phyloP scores from a whole-genome alignment of 768 basidiomycete species.

The Jaapia argillacea region DNA sequence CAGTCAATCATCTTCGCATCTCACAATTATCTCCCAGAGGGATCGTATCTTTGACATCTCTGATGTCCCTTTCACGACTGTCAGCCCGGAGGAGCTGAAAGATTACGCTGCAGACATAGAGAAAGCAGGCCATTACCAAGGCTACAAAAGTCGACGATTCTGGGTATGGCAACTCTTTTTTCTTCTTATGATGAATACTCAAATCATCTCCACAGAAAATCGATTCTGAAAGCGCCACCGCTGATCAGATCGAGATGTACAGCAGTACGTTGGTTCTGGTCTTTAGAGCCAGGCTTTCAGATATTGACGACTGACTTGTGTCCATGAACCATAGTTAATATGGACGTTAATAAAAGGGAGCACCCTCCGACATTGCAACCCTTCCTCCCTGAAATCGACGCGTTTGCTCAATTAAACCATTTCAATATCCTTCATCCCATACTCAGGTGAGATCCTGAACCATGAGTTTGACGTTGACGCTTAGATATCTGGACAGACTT shows the following conservation, averaged over 20 bases:
- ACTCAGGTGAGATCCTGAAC: constrained; percentile 17
- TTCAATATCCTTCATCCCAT: constrained; percentile 26
- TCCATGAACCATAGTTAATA: constrained; percentile 28
- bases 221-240: constrained; percentile 31
- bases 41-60: constrained; percentile 39
- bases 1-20: neutral
- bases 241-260: constrained; percentile 34
- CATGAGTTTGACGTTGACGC: neutral
- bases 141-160: no score
- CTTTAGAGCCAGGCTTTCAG: neutral
- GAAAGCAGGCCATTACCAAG: constrained; percentile 36
- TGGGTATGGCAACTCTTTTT: no score
- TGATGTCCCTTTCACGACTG: constrained; percentile 30
- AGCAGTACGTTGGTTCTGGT: constrained; percentile 19
- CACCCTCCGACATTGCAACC: constrained; percentile 29
- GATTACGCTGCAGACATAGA: constrained; percentile 28
- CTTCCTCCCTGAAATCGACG: constrained; percentile 24
- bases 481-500: constrained; percentile 16
- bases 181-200: no score
- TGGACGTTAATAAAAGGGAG: constrained; percentile 20
- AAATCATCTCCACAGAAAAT: constrained; percentile 35
- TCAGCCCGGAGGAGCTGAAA: constrained; percentile 31
- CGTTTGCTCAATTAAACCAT: constrained; percentile 26
- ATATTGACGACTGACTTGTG: no score
- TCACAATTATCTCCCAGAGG: constrained; percentile 16